These are phyloP conservation scores for Leccinum pachyderme DNA, from an alignment of 1,284 basidiomycete genomes.

Conservation along the genomic window DNA sequence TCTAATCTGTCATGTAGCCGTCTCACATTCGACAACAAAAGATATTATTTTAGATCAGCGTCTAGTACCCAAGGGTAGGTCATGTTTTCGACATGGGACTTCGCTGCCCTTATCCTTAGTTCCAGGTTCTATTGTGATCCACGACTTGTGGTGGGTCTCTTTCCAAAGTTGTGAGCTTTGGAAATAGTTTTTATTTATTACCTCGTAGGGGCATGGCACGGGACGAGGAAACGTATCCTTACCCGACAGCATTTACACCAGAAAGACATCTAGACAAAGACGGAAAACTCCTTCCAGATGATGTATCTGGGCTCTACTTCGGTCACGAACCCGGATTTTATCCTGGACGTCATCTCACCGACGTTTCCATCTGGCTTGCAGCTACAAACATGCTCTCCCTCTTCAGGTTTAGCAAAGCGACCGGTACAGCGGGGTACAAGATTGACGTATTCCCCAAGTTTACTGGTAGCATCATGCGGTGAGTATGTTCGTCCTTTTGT, in stretches of 20 bases:
- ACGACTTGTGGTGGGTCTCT: slow-evolving; percentile 21
- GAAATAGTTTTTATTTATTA: background rate
- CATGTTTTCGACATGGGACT: background rate
- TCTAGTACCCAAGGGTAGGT: slow-evolving; percentile 28
- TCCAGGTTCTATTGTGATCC: slow-evolving; percentile 21
- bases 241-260: slow-evolving; percentile 24
- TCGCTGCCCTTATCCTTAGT: background rate
- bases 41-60: slow-evolving; percentile 28
- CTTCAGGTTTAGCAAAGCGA: slow-evolving; percentile 23
- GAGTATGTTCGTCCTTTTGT: slow-evolving; percentile 2
- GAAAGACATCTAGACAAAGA: slow-evolving; percentile 21
- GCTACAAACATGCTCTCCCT: slow-evolving; percentile 13
- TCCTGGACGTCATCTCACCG: slow-evolving; percentile 24
- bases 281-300: slow-evolving; percentile 17
- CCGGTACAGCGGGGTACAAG: slow-evolving; percentile 25
- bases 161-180: background rate
- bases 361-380: slow-evolving; percentile 19
- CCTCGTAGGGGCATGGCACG: slow-evolving; percentile 20
- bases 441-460: slow-evolving; percentile 25
- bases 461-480: slow-evolving; percentile 16
- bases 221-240: slow-evolving; percentile 24
- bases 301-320: slow-evolving; percentile 15
- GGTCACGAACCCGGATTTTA: slow-evolving; percentile 26
- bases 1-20: slow-evolving; percentile 9
- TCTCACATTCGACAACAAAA: slow-evolving; percentile 21